Conservation (phyloP, 768 basidiomycete genomes). For the Brasilioporus rufonigricans region DNA sequence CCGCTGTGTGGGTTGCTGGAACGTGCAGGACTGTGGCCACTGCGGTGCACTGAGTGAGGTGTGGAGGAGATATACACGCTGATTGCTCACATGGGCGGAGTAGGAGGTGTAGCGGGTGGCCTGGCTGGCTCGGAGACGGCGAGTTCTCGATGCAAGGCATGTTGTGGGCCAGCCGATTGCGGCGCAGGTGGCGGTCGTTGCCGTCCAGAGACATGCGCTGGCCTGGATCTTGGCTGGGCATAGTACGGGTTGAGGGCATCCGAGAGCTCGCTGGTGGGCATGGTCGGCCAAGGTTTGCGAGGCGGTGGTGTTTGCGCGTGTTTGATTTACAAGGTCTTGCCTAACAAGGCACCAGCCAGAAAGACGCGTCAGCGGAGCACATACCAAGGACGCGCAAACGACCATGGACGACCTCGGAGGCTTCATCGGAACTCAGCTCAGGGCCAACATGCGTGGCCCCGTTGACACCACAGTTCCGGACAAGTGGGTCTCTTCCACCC, state of each 20-base stretch:
- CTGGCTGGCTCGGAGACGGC: constrained; percentile 49
- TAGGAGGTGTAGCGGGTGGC: constrained; percentile 24
- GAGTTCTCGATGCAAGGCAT: constrained; percentile 57
- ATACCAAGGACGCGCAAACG: not conserved
- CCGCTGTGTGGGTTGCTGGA: constrained; percentile 33
- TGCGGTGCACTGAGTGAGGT: constrained; percentile 2
- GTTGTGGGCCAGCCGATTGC: constrained; percentile 35
- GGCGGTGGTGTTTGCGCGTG: constrained; percentile 28
- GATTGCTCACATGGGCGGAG: constrained; percentile 38
- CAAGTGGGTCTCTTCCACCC: constrained; percentile 50
- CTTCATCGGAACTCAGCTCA: constrained; percentile 50
- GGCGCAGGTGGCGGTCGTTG: constrained; percentile 28
- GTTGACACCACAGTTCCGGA: constrained; percentile 64
- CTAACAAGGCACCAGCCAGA: too few species aligned
- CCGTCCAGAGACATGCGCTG: constrained; percentile 10
- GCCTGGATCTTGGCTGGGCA: constrained; percentile 40
- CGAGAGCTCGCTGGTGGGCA: constrained; percentile 73
- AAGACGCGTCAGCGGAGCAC: constrained; percentile 42
- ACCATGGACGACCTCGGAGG: constrained; percentile 46
- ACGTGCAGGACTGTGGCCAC: constrained; percentile 12
- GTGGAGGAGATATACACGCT: not conserved
- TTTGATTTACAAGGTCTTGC: constrained; percentile 30
- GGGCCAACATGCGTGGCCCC: constrained; percentile 38
- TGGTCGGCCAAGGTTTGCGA: constrained; percentile 29
- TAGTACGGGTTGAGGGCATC: constrained; percentile 75